Evolutionary conservation across 352 stramenopile genomes (phyloP), one percentile per base, ranked within the genome.

Genomic region (Globisporangium irregulare): DNA sequence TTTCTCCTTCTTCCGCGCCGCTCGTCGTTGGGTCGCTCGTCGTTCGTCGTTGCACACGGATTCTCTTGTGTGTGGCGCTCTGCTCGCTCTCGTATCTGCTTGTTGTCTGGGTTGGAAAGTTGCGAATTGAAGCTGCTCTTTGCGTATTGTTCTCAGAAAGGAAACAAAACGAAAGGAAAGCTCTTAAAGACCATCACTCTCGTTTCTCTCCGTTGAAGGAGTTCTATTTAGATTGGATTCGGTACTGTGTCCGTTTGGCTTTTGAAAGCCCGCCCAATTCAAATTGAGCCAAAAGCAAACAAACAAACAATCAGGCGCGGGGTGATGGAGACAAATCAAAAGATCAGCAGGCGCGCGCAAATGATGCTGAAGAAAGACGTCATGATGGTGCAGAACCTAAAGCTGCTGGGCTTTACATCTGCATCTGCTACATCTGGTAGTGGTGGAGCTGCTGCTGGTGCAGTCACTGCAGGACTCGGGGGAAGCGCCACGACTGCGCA

Each of bases 381-480:
- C 27, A 43, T 89, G 46, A 75, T 89, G 75, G 75, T 73, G 62
- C 78, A 84, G 56, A 86, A 79, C 59, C 61, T 86, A 14, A 57
- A 76, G 64, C 73, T 89, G 32, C 68, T 89, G 9, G 76, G 76
- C 3, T 78, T 82, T 59, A 29, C 54, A 10, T 54, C 7, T 25
- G 18, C 48, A 29, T 3, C 38, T 67, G 2, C 7, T 4, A 9
- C 9, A 24, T 15, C 29, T 22, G 6, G 18, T 51, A 7, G 43
- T 20, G 41, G 41, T n/a, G 8, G 20, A 22, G 41, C 15, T 22
- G 43, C 18, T 25, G 20, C 55, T 38, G 24, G 20, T n/a, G 10
- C 25, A 34, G 25, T 12, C 5, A 27, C 54, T 3, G 24, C 22
- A n/a, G 12, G 27, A 2, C 3, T 12, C 0, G 25, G 34, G 22